Percentiles rank a stretch among this genome's conserved stretches.
Conservation (phyloP, 2,329 filamentous ascomycete genomes). For the Phoma sp. region DNA sequence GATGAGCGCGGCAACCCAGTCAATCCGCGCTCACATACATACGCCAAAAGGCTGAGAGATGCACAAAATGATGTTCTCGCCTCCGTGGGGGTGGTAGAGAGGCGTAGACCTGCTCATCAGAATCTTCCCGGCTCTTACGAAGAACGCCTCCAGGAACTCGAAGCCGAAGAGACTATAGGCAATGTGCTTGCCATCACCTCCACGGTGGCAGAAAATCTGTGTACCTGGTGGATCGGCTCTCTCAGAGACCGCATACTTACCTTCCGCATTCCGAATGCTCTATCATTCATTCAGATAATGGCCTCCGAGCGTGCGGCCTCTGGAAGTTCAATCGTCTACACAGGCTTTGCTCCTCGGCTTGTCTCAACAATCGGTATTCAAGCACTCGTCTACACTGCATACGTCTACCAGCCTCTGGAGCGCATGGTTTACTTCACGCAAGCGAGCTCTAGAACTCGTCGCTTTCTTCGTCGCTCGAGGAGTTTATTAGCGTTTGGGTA, state of each 20-base stretch:
- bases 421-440: conserved; percentile 30
- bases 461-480: conserved; percentile 30
- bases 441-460: conserved; percentile 28
- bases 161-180: conserved; percentile 39
- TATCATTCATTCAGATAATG: conserved; percentile 36
- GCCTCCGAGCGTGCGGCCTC: conserved; percentile 28
- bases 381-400: conserved; percentile 24
- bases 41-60: conserved; percentile 49
- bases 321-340: conserved; percentile 32
- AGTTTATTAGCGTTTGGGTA: conserved; percentile 29
- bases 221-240: conserved; percentile 45
- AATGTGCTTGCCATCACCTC: conserved; percentile 32
- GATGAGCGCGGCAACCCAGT: conserved; percentile 53
- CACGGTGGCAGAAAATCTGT: conserved; percentile 35
- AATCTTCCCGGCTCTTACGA: conserved; percentile 36
- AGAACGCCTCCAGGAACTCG: conserved; percentile 36
- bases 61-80: conserved; percentile 57
- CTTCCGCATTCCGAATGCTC: conserved; percentile 31
- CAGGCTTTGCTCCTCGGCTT: conserved; percentile 33
- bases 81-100: conserved; percentile 55
- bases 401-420: conserved; percentile 37
- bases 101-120: conserved; percentile 37
- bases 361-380: conserved; percentile 30
- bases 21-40: conserved; percentile 49
- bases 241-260: conserved; percentile 39